These are phyloP conservation scores for Aureobasidium leucospermi DNA, from an alignment of 2,329 filamentous ascomycete genomes.

Conservation along the genomic window DNA sequence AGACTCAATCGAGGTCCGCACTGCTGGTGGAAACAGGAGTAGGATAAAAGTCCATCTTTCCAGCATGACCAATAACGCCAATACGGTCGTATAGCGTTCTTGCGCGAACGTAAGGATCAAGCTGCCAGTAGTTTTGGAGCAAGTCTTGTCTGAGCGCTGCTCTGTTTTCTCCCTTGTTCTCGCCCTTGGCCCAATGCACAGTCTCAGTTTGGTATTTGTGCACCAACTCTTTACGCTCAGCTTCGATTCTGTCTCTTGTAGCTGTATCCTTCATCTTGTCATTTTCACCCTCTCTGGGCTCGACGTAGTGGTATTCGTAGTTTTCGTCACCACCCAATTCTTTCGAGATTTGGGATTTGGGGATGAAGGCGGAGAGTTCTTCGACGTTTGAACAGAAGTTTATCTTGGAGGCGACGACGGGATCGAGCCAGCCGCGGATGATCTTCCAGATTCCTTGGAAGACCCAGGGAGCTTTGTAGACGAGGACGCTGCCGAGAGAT, in stretches of 20 bases:
- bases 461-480: constrained; percentile 95
- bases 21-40: constrained; percentile 19
- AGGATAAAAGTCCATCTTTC: constrained; percentile 65
- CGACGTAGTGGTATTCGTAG: constrained; percentile 75
- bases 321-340: constrained; percentile 82
- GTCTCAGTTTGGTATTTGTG: constrained; percentile 69
- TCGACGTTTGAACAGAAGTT: constrained; percentile 79
- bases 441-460: constrained; percentile 98
- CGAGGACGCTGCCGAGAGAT: constrained; percentile 77
- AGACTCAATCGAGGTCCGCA: constrained; percentile 29
- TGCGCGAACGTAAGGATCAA: constrained; percentile 82
- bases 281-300: constrained; percentile 72
- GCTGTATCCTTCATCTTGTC: constrained; percentile 56
- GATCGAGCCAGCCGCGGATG: constrained; percentile 92
- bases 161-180: constrained; percentile 41
- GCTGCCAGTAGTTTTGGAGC: constrained; percentile 72
- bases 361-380: constrained; percentile 73
- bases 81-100: constrained; percentile 77
- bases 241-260: constrained; percentile 56
- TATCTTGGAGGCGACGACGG: constrained; percentile 88
- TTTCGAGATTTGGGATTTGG: constrained; percentile 61
- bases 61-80: constrained; percentile 61
- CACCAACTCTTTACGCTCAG: constrained; percentile 58
- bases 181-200: constrained; percentile 61
- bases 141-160: constrained; percentile 48